Conservation (phyloP, 768 basidiomycete genomes). For the Mycena vitilis region DNA sequence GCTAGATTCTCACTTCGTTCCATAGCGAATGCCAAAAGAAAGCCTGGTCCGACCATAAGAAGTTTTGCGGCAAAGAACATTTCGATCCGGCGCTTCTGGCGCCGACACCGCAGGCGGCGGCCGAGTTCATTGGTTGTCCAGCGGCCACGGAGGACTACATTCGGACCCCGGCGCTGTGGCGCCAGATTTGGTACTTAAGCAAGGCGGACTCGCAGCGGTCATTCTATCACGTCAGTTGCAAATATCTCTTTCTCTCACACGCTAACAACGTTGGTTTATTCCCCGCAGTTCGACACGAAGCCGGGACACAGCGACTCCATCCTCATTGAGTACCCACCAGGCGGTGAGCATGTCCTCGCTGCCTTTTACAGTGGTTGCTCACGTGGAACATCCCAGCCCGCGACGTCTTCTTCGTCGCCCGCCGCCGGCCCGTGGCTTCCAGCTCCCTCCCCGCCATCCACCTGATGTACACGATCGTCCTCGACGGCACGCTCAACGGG, state of each 20-base stretch:
- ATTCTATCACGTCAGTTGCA: conserved; percentile 10
- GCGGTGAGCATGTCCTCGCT: no score
- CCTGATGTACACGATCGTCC: conserved; percentile 8
- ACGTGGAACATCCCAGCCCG: neutral
- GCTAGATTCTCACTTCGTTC: neutral
- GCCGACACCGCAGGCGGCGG: conserved; percentile 1
- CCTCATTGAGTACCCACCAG: no score
- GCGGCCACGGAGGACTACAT: neutral
- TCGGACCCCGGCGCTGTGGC: conserved; percentile 16
- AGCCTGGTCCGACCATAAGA: conserved; percentile 11
- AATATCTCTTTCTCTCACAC: neutral
- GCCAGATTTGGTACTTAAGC: conserved; percentile 15
- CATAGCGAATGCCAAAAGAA: conserved; percentile 23
- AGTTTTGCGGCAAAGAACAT: conserved; percentile 5
- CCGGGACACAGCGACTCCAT: neutral
- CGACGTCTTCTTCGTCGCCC: conserved; percentile 12
- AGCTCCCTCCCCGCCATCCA: conserved; percentile 15
- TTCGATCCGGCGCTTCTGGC: conserved; percentile 2
- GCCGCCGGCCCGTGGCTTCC: conserved; percentile 13
- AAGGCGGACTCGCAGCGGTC: conserved; percentile 10
- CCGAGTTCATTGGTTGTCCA: conserved; percentile 11
- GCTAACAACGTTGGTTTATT: no score
- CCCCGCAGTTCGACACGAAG: neutral
- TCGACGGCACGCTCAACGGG: neutral
- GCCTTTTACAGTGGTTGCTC: no score